Conservation (phyloP, 139 green algal species). For the Tetradesmus obliquus region DNA sequence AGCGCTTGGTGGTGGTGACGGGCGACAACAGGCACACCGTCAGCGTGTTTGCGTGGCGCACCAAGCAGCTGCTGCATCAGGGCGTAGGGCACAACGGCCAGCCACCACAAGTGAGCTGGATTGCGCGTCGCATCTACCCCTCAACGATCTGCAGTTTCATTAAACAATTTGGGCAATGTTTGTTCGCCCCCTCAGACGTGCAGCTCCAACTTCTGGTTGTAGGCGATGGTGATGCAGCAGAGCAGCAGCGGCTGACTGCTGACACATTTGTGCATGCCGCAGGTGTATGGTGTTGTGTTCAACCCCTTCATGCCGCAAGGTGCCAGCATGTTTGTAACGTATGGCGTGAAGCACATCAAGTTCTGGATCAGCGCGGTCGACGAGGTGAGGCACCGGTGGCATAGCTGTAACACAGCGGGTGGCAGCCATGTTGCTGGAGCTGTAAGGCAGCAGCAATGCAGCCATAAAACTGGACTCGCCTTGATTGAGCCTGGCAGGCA, state of each 20-base stretch:
- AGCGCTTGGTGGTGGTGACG: slow-evolving; percentile 68
- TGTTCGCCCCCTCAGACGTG: too few species aligned
- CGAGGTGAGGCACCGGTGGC: neutral
- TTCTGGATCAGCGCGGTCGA: slow-evolving; percentile 50
- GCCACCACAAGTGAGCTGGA: slow-evolving; percentile 58
- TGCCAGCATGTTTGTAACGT: slow-evolving; percentile 68
- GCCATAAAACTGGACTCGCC: too few species aligned
- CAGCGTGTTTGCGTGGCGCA: slow-evolving; percentile 70
- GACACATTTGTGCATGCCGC: neutral
- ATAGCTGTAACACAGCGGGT: neutral
- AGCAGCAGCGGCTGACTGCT: too few species aligned
- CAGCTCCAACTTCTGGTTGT: too few species aligned
- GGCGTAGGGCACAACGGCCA: slow-evolving; percentile 67
- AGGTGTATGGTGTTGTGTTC: slow-evolving; percentile 77
- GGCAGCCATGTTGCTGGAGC: too few species aligned
- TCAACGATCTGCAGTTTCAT: too few species aligned
- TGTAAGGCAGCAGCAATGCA: too few species aligned
- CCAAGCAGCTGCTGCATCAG: slow-evolving; percentile 56
- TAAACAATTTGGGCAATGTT: too few species aligned
- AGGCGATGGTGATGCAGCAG: too few species aligned
- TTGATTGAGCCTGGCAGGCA: too few species aligned
- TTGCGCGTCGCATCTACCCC: too few species aligned
- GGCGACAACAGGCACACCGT: slow-evolving; percentile 81
- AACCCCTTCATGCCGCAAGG: slow-evolving; percentile 60
- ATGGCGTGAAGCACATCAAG: slow-evolving; percentile 75